Evolutionary conservation across 2,329 filamentous ascomycete genomes (phyloP), one percentile per base, ranked within the genome.

Genomic region (Cercospora brassicicola): DNA sequence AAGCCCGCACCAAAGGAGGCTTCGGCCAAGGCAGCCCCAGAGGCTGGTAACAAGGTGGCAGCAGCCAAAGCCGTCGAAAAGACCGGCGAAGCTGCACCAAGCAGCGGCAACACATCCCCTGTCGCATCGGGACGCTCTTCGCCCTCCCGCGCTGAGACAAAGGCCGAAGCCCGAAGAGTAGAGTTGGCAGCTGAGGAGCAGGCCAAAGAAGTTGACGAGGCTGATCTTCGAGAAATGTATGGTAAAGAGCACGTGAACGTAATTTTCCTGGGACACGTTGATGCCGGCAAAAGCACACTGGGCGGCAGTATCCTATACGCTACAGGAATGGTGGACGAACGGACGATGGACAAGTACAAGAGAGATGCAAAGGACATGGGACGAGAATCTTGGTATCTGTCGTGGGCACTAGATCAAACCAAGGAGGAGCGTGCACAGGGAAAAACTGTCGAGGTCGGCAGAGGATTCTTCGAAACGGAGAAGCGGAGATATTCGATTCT

Each of bases 241-340:
- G 95, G 95, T 79, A 97, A 98, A 81, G 93, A 91, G 78, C 89
- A 91, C 75, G 86, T 99, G 76, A 99, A 99, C 82, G 91, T 99
- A 74, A 97, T 98, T 73, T 97, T 98, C 82, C 91, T 98, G 77
- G 94, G 95, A 62, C 95, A 99, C 85, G 96, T 99, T 76, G 95
- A 99, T 84, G 95, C 95, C 62, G 95, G 95, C 75, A 99, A 99
- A 84, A 97, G 93, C 45, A 99, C 95, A 2, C 86, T 99, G 5
- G 95, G 95, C 78, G 95, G 95, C 61, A 92, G 92, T 62, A 96
- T 99, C 71, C 85, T 99, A 13, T 97, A 95, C 80, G 89, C 89
- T 62, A 97, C 94, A 4, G 95, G 95, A 69, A 99, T 98, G 95
- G 95, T 99, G n/a, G 96, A 99, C 77, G 93, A 99, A 82, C 89